Base-by-base conservation (phyloP, 2,329 filamentous ascomycete species). In the Botryosphaeria dothidea region DNA sequence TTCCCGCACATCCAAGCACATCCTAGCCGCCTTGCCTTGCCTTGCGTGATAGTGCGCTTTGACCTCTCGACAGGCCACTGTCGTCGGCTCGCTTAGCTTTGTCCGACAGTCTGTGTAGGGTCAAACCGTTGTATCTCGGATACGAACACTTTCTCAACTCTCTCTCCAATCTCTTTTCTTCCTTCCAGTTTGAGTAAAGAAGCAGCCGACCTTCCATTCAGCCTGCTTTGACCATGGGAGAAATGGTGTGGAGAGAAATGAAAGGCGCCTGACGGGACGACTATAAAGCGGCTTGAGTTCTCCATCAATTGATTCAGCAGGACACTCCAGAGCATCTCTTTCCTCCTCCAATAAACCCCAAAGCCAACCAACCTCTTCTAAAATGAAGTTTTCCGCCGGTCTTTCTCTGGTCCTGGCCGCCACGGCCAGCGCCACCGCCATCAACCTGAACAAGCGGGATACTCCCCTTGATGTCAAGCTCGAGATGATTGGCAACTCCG, bases 401-500 rank as follows among this genome's bases (percentile, higher is more conserved):
- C 21, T 52, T 31, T 17, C 48, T 15, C 48, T 43, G 13, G 61
- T 46, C 48, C 46, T 63, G 48, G 61, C 36, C 21, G 17, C 48
- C 7, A 8, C 45, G 36, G 61, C 48, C 34, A 52, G 48, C 11
- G 23, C 46, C 13, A 36, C 61, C 27, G 25, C 49, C 11, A 25
- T 63, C 38, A 43, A 52, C 31, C 15, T 63, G 15, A 63, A 63
- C 38, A 54, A 38, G 51, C 51, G 48, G n/a, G 61, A 54, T 8
- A 52, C 61, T 31, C 61, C 48, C 15, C 61, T 63, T 15, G 38
- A 52, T 25, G 61, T 63, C 17, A 29, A 52, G 23, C 61, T 63
- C 19, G 61, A 63, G 36, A 27, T 81, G 69, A 71, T 79, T 23
- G 81, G 80, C 65, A 86, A 86, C 75, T 81, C 83, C 17, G 78